A percentile compares a stretch with the other conserved stretches of the same genome.
Evolutionary conservation across 2,329 filamentous ascomycete species (phyloP).

Genomic region (Podosphaera fusca): DNA sequence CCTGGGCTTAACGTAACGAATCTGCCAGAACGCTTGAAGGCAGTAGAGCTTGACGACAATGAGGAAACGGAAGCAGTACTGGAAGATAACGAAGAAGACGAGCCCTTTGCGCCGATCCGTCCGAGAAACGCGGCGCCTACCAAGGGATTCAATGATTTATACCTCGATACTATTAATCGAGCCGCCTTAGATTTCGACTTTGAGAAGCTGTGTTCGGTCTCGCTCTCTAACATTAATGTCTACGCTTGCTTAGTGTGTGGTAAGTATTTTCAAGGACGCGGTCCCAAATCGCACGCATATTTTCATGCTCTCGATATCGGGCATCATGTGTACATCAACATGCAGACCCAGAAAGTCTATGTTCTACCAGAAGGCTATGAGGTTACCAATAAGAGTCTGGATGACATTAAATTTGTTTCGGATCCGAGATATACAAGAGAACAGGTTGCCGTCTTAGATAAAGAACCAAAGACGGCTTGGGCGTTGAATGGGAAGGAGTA

Average conservation of each 20-base stretch:
- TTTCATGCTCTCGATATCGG: conserved; percentile 88
- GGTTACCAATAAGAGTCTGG: conserved; percentile 77
- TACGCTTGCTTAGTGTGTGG: conserved; percentile 95
- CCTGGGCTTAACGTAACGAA: conserved; percentile 11
- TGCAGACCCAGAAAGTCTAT: conserved; percentile 77
- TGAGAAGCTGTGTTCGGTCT: conserved; percentile 92
- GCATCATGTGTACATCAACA: conserved; percentile 97
- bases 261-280: conserved; percentile 90
- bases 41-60: conserved; percentile 7
- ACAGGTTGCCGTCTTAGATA: conserved; percentile 63
- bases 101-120: conserved; percentile 18
- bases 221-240: conserved; percentile 92
- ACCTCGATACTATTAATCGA: conserved; percentile 91
- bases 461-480: conserved; percentile 37
- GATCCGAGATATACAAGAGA: conserved; percentile 66
- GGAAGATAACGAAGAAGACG: conserved; percentile 14
- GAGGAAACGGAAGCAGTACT: conserved; percentile 5
- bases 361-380: conserved; percentile 93
- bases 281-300: conserved; percentile 86
- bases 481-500: conserved; percentile 71
- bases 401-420: conserved; percentile 95
- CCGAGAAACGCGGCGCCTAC: conserved; percentile 55
- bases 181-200: conserved; percentile 93
- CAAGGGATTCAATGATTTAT: conserved; percentile 82
- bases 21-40: conserved; percentile 13